Base-by-base conservation (phyloP, 1,139 yeast species). In the Zygosaccharomyces sapae region DNA sequence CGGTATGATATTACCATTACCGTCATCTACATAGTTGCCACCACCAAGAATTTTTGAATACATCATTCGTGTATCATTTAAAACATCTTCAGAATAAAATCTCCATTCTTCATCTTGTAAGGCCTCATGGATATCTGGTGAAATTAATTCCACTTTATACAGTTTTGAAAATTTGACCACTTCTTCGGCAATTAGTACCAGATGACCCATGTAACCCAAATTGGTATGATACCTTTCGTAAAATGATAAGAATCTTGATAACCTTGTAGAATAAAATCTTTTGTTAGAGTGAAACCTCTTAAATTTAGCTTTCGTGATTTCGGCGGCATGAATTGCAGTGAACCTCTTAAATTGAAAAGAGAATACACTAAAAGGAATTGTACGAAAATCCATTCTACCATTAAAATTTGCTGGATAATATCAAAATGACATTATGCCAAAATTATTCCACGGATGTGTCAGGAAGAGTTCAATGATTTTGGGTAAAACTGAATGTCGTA, bases 401-500 rank as follows among this genome's bases (percentile, higher is more conserved):
- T 89, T 90, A 92, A 77, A 10, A 92, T 85, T 68, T 92, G 99
- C 69, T 94, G 99, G 34, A 92, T 95, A 57, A 92, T 87, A 68
- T 92, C 99, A 70, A 92, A 6, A 92, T 97, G 49, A 94, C 98
- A 62, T 92, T 92, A 69, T 92, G 99, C 69, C 95, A 75, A 64
- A 92, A 66, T 92, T 92, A 68, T 92, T 92, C 98, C 99, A 92
- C 4, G 98, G 98, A 68, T 89, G 92, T 58, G 78, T 77, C 76
- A 90, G 86, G 65, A 92, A 90, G 85, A 92, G 83, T 31, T 81
- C 71, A 49, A 90, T 70, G 46, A 92, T 86, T 43, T 84, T 82
- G 41, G 87, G 77, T 44, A 92, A 77, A 92, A 85, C 55, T 81
- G 81, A 47, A 86, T 84, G 65, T 92, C 97, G 59, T 82, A 83